phyloP scores from a whole-genome alignment of 352 stramenopile genomes.

The Pelagophyceae sp. region DNA sequence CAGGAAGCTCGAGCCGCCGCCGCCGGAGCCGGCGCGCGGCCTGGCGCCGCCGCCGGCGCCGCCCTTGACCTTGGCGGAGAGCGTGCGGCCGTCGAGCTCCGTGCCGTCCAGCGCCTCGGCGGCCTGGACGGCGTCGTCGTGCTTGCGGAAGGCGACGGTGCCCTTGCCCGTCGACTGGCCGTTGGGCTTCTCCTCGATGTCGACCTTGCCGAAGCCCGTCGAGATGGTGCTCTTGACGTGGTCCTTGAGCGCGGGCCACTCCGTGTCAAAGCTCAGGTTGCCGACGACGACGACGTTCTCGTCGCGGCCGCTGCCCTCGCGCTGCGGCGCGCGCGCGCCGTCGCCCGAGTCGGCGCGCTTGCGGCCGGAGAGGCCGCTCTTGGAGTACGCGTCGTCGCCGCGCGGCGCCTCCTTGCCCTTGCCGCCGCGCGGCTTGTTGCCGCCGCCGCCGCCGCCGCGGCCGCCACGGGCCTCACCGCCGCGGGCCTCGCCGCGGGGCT shows the following conservation, averaged over 20 bases:
- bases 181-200: not conserved
- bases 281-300: not conserved
- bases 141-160: constrained; percentile 1
- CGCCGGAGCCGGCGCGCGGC: too few species aligned
- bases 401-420: too few species aligned
- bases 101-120: not conserved
- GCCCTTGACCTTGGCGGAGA: not conserved
- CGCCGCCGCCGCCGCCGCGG: too few species aligned
- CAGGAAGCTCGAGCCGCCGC: not conserved
- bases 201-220: not conserved
- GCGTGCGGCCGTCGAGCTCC: constrained; percentile 10
- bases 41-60: not conserved
- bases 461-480: too few species aligned
- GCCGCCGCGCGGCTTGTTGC: too few species aligned
- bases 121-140: not conserved
- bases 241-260: not conserved
- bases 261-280: constrained; percentile 7
- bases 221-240: not conserved
- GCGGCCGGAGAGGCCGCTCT: too few species aligned
- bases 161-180: not conserved
- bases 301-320: not conserved
- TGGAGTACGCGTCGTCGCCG: too few species aligned
- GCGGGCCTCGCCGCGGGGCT: too few species aligned
- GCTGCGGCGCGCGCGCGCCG: too few species aligned
- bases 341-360: too few species aligned